phyloP scores from a whole-genome alignment of 257 asterid genomes.

The Lantana camara region DNA sequence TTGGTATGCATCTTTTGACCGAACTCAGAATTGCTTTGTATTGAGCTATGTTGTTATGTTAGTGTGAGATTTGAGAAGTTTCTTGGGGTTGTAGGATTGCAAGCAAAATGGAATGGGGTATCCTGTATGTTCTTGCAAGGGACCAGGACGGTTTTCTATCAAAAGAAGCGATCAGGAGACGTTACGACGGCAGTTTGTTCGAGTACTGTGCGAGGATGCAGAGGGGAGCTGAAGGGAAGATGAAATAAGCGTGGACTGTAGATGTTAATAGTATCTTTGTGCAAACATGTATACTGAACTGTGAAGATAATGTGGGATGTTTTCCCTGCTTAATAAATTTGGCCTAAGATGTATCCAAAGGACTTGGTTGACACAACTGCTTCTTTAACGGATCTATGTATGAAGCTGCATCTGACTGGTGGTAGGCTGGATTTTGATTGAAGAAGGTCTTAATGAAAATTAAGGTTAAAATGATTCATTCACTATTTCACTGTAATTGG shows the following conservation, averaged over 20 bases:
- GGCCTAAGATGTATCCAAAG: no score
- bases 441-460: no score
- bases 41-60: not conserved
- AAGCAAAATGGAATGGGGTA: slow-evolving; percentile 63
- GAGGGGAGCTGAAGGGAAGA: slow-evolving; percentile 37
- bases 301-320: no score
- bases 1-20: slow-evolving; percentile 31
- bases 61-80: not conserved
- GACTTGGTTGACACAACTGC: no score
- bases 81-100: slow-evolving; percentile 47
- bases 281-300: no score
- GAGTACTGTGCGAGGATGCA: slow-evolving; percentile 69
- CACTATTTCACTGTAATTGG: no score
- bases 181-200: slow-evolving; percentile 80
- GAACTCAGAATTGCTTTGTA: not conserved
- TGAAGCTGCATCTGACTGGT: no score
- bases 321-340: no score
- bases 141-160: slow-evolving; percentile 75
- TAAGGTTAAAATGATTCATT: no score
- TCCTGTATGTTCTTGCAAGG: slow-evolving; percentile 59
- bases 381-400: no score
- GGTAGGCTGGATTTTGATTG: no score
- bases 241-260: slow-evolving; percentile 17
- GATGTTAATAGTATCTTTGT: no score
- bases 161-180: slow-evolving; percentile 77